Evolutionary conservation across 345 rosid species (phyloP), one percentile per base, ranked within the genome.

Genomic region (Salix suchowensis): DNA sequence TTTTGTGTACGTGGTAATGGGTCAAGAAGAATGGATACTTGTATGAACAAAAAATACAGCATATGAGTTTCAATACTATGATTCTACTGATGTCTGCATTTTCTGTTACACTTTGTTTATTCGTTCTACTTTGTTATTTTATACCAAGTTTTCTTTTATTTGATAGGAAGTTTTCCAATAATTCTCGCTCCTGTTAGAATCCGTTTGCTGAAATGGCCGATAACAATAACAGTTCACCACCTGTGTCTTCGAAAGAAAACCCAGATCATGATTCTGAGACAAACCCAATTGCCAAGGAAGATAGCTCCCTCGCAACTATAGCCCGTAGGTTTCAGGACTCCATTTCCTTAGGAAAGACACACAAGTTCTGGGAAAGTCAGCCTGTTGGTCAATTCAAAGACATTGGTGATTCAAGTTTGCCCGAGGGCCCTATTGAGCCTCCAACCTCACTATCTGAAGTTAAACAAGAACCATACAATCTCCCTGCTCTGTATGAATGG

Each of bases 291-390:
- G 44, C 65, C 6, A 85, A 79, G 74, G 89, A 87, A 26, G 91
- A 90, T 58, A 78, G 87, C 79, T 80, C 94, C 10, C 86, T 92
- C 5, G 95, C 91, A 52, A 85, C 86, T 21, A 80, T 91, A 26
- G 91, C 88, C 40, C 79, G 89, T 36, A 86, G 86, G 88, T 82
- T 93, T 67, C 93, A 88, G 73, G 98, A 88, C 48, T 82, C 98
- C 1, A 80, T 88, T 70, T 81, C 92, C 3, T 71, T 80, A 18
- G 66, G 88, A 1, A 88, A 89, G 87, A 84, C 82, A 9, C 97
- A 95, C 74, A 90, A 88, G 83, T 93, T 95, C 77, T 95, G 97
- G 97, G 98, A 92, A 81, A 95, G 96, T 18, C 97, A 93, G 34
- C 98, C 97, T 0, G 97, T 95, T 16, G 91, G 97, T 30, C 98